Evolutionary conservation across 768 basidiomycete genomes (phyloP), one percentile per base, ranked within the genome.

Genomic region (Krasilnikovozyma curviuscula): DNA sequence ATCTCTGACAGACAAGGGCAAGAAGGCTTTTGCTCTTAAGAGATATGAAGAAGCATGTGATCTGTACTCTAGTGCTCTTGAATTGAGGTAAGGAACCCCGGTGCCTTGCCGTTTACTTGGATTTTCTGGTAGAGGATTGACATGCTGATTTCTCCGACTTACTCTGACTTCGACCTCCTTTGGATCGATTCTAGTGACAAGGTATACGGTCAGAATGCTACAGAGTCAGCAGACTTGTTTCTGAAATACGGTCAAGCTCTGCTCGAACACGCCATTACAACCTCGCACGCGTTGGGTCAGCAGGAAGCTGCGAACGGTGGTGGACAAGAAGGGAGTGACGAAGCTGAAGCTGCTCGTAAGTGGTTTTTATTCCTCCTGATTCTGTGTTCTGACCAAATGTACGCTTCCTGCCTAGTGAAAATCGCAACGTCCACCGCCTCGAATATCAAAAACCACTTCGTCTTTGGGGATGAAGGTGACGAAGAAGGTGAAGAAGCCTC

Each of bases 161-260:
- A 16, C 5, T 3, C 19, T 30, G 49, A 16, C 25, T 28, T 24
- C 18, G 12, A 21, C 25, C 28, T 5, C 25, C 21, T 13, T 25
- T n/a, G 23, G 28, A 18, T n/a, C 25, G 35, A 8, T 7, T 44
- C 27, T 53, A 89, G 85, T 54, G 81, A 83, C 23, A 67, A 74
- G 58, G 70, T 76, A 56, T 68, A 77, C 50, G 82, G 77, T 31
- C 88, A 97, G 41, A 72, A 85, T 58, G 75, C 80, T 21, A 78
- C 81, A 0, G 78, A 83, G 59, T 78, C 73, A 45, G 91, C 86
- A 7, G 85, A 95, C 58, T 62, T 91, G 19, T 82, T 95, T 52
- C 79, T 91, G 50, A 71, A 74, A 3, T 98, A 97, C 59, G 93
- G 93, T 13, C 86, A 81, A 63, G 86, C 93, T 4, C 66, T 97